Evolutionary conservation across 331 rosid species (phyloP).

Genomic region (Prunus yedoensis): DNA sequence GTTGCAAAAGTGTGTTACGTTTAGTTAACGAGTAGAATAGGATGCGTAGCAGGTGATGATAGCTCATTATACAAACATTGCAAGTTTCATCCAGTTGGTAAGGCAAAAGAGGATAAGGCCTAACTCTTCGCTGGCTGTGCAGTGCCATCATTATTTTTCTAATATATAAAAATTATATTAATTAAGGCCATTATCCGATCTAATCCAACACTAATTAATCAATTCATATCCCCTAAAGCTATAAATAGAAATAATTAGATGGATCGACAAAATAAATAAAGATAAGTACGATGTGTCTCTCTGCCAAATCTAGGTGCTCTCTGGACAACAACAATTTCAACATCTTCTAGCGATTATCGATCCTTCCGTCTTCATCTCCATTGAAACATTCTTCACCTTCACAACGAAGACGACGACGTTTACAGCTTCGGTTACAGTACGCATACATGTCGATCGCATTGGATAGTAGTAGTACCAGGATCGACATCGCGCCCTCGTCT

Average conservation of each 20-base stretch:
- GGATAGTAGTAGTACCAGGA: constrained; percentile 20
- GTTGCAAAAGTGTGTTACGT: too few relatives aligned
- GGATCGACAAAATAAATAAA: neutral
- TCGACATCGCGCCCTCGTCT: constrained; percentile 25
- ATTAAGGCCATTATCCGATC: constrained; percentile 13
- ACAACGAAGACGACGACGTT: too few relatives aligned
- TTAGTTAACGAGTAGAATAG: too few relatives aligned
- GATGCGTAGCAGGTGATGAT: constrained; percentile 9
- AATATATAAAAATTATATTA: neutral
- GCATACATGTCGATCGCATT: constrained; percentile 36
- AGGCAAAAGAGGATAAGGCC: constrained; percentile 23
- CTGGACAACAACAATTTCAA: neutral
- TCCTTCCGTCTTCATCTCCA: neutral
- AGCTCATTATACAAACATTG: neutral
- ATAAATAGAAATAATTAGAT: neutral
- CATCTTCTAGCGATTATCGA: neutral
- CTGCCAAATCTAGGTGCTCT: neutral
- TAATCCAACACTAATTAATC: constrained; percentile 5
- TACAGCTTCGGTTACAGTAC: neutral
- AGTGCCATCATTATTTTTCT: neutral
- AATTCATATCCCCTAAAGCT: neutral
- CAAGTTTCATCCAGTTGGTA: neutral
- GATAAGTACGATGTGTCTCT: neutral
- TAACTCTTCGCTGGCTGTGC: neutral
- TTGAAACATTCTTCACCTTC: neutral